Conservation (phyloP, 192 early-diverging fungal genomes). For the Coemansia sp. region DNA sequence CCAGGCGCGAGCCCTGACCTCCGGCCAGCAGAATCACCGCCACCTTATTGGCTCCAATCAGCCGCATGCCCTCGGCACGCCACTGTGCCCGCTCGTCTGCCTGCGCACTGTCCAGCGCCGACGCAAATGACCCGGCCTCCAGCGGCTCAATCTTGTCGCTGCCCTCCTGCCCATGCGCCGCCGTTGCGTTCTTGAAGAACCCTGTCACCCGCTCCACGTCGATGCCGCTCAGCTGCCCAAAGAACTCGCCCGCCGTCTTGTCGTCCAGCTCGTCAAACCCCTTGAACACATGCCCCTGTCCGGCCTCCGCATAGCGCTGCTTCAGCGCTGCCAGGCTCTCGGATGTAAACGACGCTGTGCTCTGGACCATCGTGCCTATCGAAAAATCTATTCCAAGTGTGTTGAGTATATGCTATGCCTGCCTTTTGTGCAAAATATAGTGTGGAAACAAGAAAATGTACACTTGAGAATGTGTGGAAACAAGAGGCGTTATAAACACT, state of each 20-base stretch:
- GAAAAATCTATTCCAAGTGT: background rate
- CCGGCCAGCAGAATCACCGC: constrained; percentile 93
- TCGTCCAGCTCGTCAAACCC: constrained; percentile 71
- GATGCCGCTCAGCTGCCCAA: constrained; percentile 67
- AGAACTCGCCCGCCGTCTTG: constrained; percentile 59
- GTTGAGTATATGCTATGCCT: background rate
- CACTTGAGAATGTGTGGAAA: too few species aligned
- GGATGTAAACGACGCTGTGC: constrained; percentile 48
- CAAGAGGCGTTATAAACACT: too few species aligned
- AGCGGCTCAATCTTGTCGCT: constrained; percentile 70
- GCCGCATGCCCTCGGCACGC: constrained; percentile 70
- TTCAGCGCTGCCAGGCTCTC: constrained; percentile 55
- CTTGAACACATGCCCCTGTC: constrained; percentile 86
- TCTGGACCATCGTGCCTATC: constrained; percentile 33
- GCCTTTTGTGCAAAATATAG: background rate
- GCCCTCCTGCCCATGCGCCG: constrained; percentile 40
- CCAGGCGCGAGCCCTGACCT: constrained; percentile 84
- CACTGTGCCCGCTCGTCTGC: constrained; percentile 62
- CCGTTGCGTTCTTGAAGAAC: constrained; percentile 78
- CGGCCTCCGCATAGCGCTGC: constrained; percentile 65
- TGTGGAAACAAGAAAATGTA: background rate
- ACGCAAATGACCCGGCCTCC: constrained; percentile 68
- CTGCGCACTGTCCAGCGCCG: constrained; percentile 57
- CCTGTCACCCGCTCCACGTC: constrained; percentile 80
- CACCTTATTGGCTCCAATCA: constrained; percentile 86